phyloP scores from a whole-genome alignment of 345 rosid genomes.

The Citrus medica region DNA sequence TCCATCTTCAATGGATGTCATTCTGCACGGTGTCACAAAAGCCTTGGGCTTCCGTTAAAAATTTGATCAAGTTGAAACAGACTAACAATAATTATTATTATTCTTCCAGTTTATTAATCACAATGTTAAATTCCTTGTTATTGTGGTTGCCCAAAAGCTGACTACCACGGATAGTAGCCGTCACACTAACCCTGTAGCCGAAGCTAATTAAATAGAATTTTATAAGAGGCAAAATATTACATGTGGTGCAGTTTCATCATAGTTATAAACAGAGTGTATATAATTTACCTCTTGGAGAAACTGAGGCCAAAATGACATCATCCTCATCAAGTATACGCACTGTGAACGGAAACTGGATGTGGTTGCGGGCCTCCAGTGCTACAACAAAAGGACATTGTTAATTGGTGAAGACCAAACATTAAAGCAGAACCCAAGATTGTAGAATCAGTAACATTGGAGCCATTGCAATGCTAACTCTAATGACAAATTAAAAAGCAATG shows the following conservation, averaged over 20 bases:
- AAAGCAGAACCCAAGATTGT: not conserved
- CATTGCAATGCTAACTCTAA: not conserved
- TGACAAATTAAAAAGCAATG: not conserved
- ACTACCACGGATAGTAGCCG: not conserved
- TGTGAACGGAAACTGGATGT: conserved; percentile 56
- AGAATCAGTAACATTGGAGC: not conserved
- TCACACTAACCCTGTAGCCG: not conserved
- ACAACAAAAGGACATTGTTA: conserved; percentile 29
- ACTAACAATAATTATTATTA: not conserved
- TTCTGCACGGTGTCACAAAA: not conserved
- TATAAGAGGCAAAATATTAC: not conserved
- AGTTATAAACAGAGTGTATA: not conserved
- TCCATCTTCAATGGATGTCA: not conserved
- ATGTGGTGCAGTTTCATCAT: not conserved
- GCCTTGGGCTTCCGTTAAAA: not conserved
- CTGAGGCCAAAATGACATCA: conserved; percentile 53
- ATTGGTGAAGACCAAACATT: not conserved
- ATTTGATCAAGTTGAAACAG: not conserved
- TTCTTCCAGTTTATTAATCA: not conserved
- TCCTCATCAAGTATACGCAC: conserved; percentile 65
- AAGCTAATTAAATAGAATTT: not conserved
- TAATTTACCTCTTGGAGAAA: conserved; percentile 56
- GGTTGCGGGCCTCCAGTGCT: conserved; percentile 71
- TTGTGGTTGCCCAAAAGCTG: not conserved
- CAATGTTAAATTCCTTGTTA: not conserved